Base-by-base conservation (phyloP, 2,329 filamentous ascomycete genomes). In the Colletotrichum tabaci region DNA sequence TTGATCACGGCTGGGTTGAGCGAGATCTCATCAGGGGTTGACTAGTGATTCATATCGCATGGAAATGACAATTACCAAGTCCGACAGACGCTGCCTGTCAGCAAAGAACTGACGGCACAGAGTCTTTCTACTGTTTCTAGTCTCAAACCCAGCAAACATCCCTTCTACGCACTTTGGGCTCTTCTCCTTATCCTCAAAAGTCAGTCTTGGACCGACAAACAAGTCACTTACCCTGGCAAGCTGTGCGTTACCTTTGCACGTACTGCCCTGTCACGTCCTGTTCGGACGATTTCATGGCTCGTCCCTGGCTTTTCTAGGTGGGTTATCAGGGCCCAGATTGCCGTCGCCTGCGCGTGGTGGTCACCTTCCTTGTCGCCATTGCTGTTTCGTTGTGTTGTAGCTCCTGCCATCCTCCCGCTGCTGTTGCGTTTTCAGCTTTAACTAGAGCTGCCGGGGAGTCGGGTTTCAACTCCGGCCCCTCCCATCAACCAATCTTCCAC, bases 391-490 rank as follows among this genome's bases (percentile, higher is more conserved):
- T 52, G 35, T 18, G 50, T 30, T 40, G 9, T 38, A 30, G 13
- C 26, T 42, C 58, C 38, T 38, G 21, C 12, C 38, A 46, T 42
- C 26, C 47, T 47, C 35, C 47, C 18, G 35, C 23, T 62, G 55
- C 49, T 12, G 47, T 26, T 30, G 49, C 52, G 30, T 46, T 46
- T 57, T 40, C 64, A 38, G 66, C 55, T 66, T 30, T 50, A 26
- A 40, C 38, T 61, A 16, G 44, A 66, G 50, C 65, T 8, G n/a
- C 44, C 67, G 70, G 50, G 63, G 70, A 66, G 61, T 61, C 70
- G 70, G 70, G 40, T 65, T 46, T 15, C 7, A 12, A 18, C 52
- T 57, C 70, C 66, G 61, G 65, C 50, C 55, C 67, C 67, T 57
- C 61, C 64, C 44, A 63, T 49, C 42, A 47, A 38, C 46, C 47